Conservation (phyloP, 2,329 filamentous ascomycete species). For the Macrophomina pseudophaseolina region DNA sequence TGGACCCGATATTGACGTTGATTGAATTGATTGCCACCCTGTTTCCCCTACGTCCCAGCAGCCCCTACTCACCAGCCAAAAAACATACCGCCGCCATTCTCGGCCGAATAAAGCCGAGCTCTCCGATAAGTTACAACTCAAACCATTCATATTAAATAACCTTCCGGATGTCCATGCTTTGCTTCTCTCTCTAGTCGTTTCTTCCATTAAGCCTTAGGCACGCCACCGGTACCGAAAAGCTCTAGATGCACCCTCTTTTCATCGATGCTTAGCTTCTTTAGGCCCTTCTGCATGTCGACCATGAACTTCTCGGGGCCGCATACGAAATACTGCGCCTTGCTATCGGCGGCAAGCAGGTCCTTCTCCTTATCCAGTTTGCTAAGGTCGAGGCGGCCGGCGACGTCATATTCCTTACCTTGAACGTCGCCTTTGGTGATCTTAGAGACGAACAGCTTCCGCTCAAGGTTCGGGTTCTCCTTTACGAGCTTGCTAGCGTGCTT, state of each 20-base stretch:
- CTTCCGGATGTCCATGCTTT: no score
- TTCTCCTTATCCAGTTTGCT: conserved; percentile 57
- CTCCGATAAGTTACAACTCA: no score
- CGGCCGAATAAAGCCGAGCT: no score
- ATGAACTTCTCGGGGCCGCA: conserved; percentile 77
- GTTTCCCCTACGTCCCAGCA: no score
- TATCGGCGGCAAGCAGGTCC: conserved; percentile 62
- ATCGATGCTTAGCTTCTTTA: conserved; percentile 63
- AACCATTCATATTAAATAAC: no score
- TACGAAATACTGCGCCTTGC: conserved; percentile 68
- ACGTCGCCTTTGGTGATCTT: conserved; percentile 50
- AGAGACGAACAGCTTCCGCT: conserved; percentile 63
- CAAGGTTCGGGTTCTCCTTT: conserved; percentile 53
- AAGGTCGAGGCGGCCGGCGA: conserved; percentile 65
- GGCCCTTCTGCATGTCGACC: conserved; percentile 60
- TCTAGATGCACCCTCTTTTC: conserved; percentile 68
- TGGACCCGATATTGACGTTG: no score
- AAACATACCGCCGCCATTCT: no score
- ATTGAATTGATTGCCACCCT: no score
- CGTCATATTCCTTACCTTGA: conserved; percentile 63
- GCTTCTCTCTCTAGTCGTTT: no score
- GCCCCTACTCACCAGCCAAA: no score
- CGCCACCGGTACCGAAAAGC: conserved; percentile 57
- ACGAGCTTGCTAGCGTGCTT: conserved; percentile 54
- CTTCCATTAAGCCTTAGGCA: conserved; percentile 6